Percentiles rank a stretch among this genome's conserved stretches.
These are phyloP conservation scores for Stylosanthes scabra DNA, from an alignment of 331 rosid species.

Conservation along the genomic window DNA sequence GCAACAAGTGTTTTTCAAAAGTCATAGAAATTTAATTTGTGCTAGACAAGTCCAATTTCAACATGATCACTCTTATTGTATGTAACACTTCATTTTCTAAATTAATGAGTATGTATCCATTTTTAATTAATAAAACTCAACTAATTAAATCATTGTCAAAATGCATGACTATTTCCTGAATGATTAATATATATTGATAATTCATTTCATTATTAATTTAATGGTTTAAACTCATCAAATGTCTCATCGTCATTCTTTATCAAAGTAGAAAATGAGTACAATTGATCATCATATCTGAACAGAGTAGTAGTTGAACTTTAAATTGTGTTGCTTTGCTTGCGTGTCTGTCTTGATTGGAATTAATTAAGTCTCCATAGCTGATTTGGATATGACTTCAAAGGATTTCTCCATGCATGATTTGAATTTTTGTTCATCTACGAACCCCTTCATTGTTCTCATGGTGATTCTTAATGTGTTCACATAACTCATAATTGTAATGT, in stretches of 20 bases:
- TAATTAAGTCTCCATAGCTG: conserved; percentile 30
- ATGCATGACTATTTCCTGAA: background rate
- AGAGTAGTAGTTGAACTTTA: background rate
- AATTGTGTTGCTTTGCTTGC: background rate
- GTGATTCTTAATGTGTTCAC: conserved; percentile 52
- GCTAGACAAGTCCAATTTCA: background rate
- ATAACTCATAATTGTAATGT: conserved; percentile 52
- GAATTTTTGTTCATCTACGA: conserved; percentile 50
- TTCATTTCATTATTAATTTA: background rate
- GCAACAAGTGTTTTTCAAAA: background rate
- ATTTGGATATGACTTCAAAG: conserved; percentile 46
- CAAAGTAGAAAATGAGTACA: too few species aligned
- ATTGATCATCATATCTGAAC: background rate
- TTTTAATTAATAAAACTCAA: background rate
- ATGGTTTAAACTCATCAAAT: too few species aligned
- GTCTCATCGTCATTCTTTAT: too few species aligned
- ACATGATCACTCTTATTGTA: background rate
- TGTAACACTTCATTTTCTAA: too few species aligned
- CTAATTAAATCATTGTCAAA: background rate
- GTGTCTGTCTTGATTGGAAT: background rate
- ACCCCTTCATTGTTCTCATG: conserved; percentile 44
- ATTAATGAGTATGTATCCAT: too few species aligned
- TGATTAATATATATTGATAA: too few species aligned
- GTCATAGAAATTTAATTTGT: too few species aligned
- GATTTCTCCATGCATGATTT: conserved; percentile 52